A percentile compares a stretch with the other conserved stretches of the same genome.
phyloP scores from a whole-genome alignment of 1,284 basidiomycete genomes.

The Termitomyces sp. region DNA sequence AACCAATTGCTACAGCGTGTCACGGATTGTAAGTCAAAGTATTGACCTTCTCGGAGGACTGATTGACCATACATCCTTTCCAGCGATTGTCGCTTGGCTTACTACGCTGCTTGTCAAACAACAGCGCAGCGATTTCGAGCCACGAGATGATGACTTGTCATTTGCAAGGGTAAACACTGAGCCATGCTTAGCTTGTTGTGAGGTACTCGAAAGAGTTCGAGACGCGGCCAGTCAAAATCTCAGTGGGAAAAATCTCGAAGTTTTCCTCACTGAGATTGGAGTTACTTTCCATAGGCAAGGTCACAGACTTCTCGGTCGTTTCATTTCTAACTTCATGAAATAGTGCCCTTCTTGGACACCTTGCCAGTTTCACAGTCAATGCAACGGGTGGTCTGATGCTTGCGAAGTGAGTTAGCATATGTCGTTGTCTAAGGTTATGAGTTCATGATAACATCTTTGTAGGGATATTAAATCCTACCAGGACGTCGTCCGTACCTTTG shows the following conservation, averaged over 20 bases:
- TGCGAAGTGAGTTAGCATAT: conserved; percentile 69
- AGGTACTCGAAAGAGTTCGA: conserved; percentile 77
- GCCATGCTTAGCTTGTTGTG: conserved; percentile 87
- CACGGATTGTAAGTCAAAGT: conserved; percentile 63
- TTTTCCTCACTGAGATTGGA: conserved; percentile 91
- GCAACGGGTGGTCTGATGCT: conserved; percentile 97
- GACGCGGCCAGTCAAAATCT: conserved; percentile 71
- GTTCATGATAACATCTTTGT: conserved; percentile 10
- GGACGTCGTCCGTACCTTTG: conserved; percentile 81
- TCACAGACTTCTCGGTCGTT: background rate
- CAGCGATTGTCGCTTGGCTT: conserved; percentile 70
- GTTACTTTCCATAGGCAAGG: conserved; percentile 86
- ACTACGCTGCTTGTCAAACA: conserved; percentile 80
- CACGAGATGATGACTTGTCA: conserved; percentile 90
- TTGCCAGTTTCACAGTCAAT: conserved; percentile 94
- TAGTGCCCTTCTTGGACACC: conserved; percentile 89
- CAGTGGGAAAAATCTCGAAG: conserved; percentile 89
- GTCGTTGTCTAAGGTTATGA: background rate
- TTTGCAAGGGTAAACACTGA: conserved; percentile 96
- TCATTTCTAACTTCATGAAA: background rate
- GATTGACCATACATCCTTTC: conserved; percentile 3
- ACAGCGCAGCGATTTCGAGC: conserved; percentile 96
- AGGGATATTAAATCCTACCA: conserved; percentile 98
- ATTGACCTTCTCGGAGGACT: conserved; percentile 6
- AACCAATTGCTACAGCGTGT: conserved; percentile 83